Evolutionary conservation across 2,329 filamentous ascomycete species (phyloP).

Genomic region (Pyricularia pennisetigena): DNA sequence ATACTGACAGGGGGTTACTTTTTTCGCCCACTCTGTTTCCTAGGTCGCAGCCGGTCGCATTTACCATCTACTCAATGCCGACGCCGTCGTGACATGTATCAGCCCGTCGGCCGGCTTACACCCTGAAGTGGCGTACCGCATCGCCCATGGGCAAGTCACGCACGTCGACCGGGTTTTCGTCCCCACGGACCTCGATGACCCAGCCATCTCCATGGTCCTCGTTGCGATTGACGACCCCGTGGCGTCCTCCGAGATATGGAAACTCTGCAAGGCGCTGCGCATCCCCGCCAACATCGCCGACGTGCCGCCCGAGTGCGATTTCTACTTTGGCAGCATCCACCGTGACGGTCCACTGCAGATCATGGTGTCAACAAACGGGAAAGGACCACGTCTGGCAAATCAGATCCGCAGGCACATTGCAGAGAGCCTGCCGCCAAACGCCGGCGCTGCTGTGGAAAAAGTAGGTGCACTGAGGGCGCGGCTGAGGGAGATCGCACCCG

Average conservation of each 20-base stretch:
- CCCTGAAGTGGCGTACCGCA: constrained; percentile 75
- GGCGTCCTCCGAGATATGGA: constrained; percentile 86
- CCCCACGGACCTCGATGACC: constrained; percentile 71
- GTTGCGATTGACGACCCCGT: constrained; percentile 88
- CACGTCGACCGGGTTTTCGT: constrained; percentile 80
- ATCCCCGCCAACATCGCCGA: constrained; percentile 95
- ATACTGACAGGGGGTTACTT: neutral
- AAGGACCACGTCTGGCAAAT: constrained; percentile 83
- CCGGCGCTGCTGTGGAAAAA: constrained; percentile 75
- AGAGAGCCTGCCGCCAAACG: constrained; percentile 61
- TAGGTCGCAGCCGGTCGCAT: constrained; percentile 95
- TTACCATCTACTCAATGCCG: constrained; percentile 87
- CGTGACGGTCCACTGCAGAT: constrained; percentile 92
- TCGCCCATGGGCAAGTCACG: constrained; percentile 63
- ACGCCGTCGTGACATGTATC: constrained; percentile 80
- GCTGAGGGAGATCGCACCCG: constrained; percentile 67
- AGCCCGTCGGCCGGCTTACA: constrained; percentile 74
- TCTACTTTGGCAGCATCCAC: constrained; percentile 95
- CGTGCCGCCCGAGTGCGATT: constrained; percentile 93
- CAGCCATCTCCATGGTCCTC: constrained; percentile 65
- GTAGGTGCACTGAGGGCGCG: constrained; percentile 73
- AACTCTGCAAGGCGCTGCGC: constrained; percentile 74
- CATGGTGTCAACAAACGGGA: constrained; percentile 98
- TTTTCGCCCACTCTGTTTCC: neutral
- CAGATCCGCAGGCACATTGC: constrained; percentile 79